A percentile compares a stretch with the other conserved stretches of the same genome.
Evolutionary conservation across 2,329 filamentous ascomycete species (phyloP).

Genomic region (Fusarium beomiforme): DNA sequence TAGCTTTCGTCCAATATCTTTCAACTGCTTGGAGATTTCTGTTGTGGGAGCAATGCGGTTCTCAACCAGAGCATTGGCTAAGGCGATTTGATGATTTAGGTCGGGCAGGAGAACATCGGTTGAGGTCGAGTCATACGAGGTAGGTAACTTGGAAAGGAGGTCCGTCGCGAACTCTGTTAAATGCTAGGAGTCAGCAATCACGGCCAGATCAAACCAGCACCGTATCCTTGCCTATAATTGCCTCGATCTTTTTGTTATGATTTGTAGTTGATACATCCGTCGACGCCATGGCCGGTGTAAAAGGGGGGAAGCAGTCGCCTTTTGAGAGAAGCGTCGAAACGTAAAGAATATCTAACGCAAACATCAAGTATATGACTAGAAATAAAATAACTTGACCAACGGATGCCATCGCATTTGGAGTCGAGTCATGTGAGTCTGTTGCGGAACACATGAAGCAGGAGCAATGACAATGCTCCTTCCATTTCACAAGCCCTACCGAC

Average conservation of each 20-base stretch:
- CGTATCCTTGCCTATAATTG: slow-evolving; percentile 34
- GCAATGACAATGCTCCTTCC: slow-evolving; percentile 8
- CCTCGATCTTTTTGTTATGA: slow-evolving; percentile 39
- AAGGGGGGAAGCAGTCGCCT: neutral
- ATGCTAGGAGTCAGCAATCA: neutral
- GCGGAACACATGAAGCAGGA: neutral
- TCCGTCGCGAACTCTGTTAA: slow-evolving; percentile 44
- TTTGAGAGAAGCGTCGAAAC: neutral
- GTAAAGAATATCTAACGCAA: neutral
- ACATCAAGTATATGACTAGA: neutral
- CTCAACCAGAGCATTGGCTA: slow-evolving; percentile 25
- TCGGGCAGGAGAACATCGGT: slow-evolving; percentile 53
- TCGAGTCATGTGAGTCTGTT: slow-evolving; percentile 11
- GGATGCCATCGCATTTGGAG: neutral
- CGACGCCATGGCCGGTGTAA: slow-evolving; percentile 33
- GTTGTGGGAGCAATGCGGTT: neutral
- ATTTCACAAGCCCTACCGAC: neutral
- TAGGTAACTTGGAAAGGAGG: slow-evolving; percentile 39
- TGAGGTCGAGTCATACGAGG: slow-evolving; percentile 45
- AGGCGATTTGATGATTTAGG: slow-evolving; percentile 42
- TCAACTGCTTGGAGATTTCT: slow-evolving; percentile 56
- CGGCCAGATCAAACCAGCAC: neutral
- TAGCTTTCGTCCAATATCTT: slow-evolving; percentile 65
- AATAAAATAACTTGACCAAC: neutral
- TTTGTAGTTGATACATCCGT: slow-evolving; percentile 17